phyloP scores from a whole-genome alignment of 1,284 basidiomycete genomes.

The Apiotrichum sp. region DNA sequence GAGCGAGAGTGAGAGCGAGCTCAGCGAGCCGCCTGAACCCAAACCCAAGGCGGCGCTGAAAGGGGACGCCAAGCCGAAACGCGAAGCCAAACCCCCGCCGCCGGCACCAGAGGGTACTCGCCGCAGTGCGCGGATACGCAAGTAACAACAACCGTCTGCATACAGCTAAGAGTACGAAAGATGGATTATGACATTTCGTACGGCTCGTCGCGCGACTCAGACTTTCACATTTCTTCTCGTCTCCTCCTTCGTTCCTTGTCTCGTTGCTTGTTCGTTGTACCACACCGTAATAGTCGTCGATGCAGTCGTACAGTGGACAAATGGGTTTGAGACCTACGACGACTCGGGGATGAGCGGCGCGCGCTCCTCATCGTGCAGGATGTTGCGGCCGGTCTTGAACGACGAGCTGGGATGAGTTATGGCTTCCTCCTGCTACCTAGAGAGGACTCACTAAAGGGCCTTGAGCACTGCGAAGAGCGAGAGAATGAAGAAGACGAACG shows the following conservation, averaged over 20 bases:
- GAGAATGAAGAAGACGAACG: conserved; percentile 78
- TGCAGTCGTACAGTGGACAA: too few species aligned
- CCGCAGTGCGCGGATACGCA: conserved; percentile 10
- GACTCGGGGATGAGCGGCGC: conserved; percentile 58
- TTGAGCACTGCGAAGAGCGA: conserved; percentile 77
- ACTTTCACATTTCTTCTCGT: too few species aligned
- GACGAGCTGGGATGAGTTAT: conserved; percentile 35
- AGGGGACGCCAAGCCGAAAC: conserved; percentile 2
- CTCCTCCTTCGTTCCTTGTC: too few species aligned
- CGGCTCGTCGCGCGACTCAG: too few species aligned
- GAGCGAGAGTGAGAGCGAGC: background rate
- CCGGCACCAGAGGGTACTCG: conserved; percentile 4
- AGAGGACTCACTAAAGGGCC: conserved; percentile 42
- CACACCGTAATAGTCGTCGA: too few species aligned
- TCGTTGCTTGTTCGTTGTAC: too few species aligned
- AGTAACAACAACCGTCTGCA: background rate
- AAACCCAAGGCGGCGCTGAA: background rate
- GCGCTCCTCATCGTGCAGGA: conserved; percentile 76
- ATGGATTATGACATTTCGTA: too few species aligned
- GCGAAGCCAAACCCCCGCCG: conserved; percentile 8
- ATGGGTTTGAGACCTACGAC: background rate
- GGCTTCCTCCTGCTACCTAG: too few species aligned
- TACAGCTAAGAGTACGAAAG: too few species aligned
- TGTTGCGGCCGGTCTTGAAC: conserved; percentile 41
- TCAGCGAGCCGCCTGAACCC: background rate